Evolutionary conservation across 2,329 filamentous ascomycete species (phyloP), one percentile per base, ranked within the genome.

Genomic region (Botryosphaeria dothidea): DNA sequence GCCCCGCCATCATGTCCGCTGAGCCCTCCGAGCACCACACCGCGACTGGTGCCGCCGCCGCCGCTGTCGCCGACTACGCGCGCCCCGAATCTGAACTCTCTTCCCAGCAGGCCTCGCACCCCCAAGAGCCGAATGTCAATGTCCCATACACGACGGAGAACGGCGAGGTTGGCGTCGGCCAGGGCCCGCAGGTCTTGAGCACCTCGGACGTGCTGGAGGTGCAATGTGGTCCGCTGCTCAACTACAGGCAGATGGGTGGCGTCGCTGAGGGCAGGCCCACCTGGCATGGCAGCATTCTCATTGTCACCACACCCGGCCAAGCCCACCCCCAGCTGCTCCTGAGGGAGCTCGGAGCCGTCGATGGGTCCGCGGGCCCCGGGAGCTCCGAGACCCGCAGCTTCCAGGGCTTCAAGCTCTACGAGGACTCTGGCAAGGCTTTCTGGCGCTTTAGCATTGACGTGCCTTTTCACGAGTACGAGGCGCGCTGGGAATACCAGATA

Each of bases 201-300:
- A 81, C 80, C 9, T 73, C 73, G 5, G 68, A 72, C 21, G 70
- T 69, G 5, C 66, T 81, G 71, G 86, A 91, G 67, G 84, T 93
- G 29, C 81, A 90, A 15, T 89, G 86, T 70, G 91, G 91, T 0
- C 91, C 91, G 21, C 80, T 94, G 68, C 79, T 94, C 67, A 94
- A 94, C 78, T 94, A 93, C 76, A 84, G 89, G 68, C 86, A 86
- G 72, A 93, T 90, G 86, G 86, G 89, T 71, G 84, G 84, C 29
- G 81, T 77, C 67, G 68, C 75, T 62, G 73, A 76, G 2, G 75
- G 78, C 29, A 73, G 71, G 56, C 80, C 81, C 43, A 80, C 79
- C 45, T 98, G 94, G 93, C 83, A 91, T 71, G 93, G 94, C 65
- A 96, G 92, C 75, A 91, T 96, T 7, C 81, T 97, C 71, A 81